These are phyloP conservation scores for Clitopilus hobsonii DNA, from an alignment of 768 basidiomycete species.

Conservation along the genomic window DNA sequence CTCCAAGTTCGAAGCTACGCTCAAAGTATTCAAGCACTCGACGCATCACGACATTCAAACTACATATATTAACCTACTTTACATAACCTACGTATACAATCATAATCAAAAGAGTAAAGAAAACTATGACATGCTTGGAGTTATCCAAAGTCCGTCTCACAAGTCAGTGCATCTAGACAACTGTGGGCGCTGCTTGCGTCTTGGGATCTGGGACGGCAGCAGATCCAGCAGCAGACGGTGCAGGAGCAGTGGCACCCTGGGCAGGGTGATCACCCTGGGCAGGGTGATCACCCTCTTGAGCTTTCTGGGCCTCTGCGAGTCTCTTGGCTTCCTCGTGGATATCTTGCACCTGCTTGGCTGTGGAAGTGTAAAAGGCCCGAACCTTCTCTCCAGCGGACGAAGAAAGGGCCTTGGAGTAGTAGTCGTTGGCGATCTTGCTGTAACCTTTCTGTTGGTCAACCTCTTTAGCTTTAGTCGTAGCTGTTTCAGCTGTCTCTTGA, in stretches of 20 bases:
- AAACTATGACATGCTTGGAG: not conserved
- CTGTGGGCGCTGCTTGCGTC: constrained; percentile 14
- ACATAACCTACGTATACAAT: not conserved
- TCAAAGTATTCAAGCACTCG: no score
- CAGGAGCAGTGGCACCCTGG: constrained; percentile 7
- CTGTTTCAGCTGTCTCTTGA: constrained; percentile 57
- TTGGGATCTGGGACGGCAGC: constrained; percentile 6
- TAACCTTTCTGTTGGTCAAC: constrained; percentile 83
- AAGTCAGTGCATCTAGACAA: constrained; percentile 5
- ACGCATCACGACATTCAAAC: not conserved
- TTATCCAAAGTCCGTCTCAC: not conserved
- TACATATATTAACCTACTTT: not conserved
- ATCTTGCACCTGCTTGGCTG: constrained; percentile 83
- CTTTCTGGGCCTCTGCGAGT: constrained; percentile 63
- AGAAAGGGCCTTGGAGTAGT: constrained; percentile 71
- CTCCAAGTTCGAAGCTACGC: no score
- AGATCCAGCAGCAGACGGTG: constrained; percentile 4
- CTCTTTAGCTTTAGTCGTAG: constrained; percentile 62
- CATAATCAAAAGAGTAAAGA: not conserved
- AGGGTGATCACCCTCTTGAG: constrained; percentile 5
- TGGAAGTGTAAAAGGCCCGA: constrained; percentile 77
- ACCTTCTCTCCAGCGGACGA: constrained; percentile 79
- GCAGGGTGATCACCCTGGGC: not conserved
- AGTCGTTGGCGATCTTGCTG: constrained; percentile 69
- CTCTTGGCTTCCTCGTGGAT: constrained; percentile 92